phyloP scores from a whole-genome alignment of 495 filamentous ascomycete species.

The Trichoderma erinaceum region DNA sequence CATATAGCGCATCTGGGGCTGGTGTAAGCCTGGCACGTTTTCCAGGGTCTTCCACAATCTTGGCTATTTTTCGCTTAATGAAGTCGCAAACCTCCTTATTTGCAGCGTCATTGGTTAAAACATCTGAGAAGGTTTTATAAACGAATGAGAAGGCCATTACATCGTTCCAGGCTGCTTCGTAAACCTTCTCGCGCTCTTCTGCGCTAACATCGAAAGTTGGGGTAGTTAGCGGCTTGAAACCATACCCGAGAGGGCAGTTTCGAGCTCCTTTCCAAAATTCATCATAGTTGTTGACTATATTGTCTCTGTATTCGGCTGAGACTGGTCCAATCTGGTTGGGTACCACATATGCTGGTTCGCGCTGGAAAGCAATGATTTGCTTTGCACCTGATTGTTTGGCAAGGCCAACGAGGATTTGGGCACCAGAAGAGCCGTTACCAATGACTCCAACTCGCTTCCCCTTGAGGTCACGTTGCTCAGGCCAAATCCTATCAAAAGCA shows the following conservation, averaged over 20 bases:
- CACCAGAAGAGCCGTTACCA: neutral
- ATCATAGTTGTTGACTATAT: neutral
- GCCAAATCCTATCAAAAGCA: too few relatives aligned
- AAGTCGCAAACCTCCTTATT: slow-evolving; percentile 50
- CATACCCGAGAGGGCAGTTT: neutral
- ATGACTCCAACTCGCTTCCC: neutral
- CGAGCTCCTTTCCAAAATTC: too few relatives aligned
- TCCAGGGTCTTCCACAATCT: slow-evolving; percentile 42
- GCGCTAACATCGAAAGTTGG: slow-evolving; percentile 34
- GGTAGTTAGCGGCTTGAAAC: slow-evolving; percentile 17
- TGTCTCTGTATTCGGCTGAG: neutral
- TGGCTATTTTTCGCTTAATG: slow-evolving; percentile 48
- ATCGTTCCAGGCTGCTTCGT: slow-evolving; percentile 40
- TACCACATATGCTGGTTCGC: neutral
- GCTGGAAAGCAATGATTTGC: neutral
- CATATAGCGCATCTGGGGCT: too few relatives aligned
- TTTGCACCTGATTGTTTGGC: neutral
- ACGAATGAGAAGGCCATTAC: slow-evolving; percentile 45
- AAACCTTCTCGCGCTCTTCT: slow-evolving; percentile 40
- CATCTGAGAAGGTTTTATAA: slow-evolving; percentile 46
- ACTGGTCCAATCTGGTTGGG: neutral
- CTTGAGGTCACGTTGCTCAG: neutral
- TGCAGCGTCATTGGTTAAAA: slow-evolving; percentile 36
- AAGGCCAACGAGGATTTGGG: neutral
- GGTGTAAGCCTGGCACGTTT: too few relatives aligned